A percentile compares a stretch with the other conserved stretches of the same genome.
Evolutionary conservation across 768 basidiomycete species (phyloP).

Genomic region (Dentipellis sp.): DNA sequence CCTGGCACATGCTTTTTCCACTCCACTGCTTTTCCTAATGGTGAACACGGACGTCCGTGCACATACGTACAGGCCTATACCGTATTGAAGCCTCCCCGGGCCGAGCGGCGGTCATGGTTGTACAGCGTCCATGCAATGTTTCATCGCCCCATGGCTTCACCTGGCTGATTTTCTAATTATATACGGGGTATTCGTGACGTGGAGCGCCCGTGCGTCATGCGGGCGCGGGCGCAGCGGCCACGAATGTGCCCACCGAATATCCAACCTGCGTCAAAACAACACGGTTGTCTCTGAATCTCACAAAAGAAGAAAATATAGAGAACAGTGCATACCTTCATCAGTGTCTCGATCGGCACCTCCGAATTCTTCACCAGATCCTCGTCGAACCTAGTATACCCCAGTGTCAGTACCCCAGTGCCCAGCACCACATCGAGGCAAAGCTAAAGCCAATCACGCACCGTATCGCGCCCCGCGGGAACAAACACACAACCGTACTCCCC

Average conservation of each 20-base stretch:
- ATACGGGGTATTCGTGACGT: too few relatives aligned
- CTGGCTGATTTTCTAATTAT: too few relatives aligned
- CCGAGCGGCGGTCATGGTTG: too few relatives aligned
- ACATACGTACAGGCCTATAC: too few relatives aligned
- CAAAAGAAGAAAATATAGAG: background rate
- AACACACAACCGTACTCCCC: slow-evolving; percentile 58
- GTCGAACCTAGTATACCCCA: background rate
- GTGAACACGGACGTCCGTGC: too few relatives aligned
- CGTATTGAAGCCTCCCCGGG: too few relatives aligned
- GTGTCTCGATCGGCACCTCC: background rate
- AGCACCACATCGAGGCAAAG: background rate
- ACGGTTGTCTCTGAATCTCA: background rate
- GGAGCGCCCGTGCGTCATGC: too few relatives aligned
- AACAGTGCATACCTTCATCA: background rate
- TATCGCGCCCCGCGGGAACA: slow-evolving; percentile 47
- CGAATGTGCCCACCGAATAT: background rate
- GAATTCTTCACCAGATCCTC: background rate
- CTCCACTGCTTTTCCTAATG: too few relatives aligned
- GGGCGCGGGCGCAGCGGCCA: background rate
- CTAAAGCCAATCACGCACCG: slow-evolving; percentile 21
- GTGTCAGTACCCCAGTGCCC: background rate
- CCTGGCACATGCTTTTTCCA: too few relatives aligned
- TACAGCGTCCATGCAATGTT: too few relatives aligned
- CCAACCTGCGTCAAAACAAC: background rate
- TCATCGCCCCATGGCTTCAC: too few relatives aligned